Conservation (phyloP, 257 asterid genomes). For the Ocimum tenuiflorum region DNA sequence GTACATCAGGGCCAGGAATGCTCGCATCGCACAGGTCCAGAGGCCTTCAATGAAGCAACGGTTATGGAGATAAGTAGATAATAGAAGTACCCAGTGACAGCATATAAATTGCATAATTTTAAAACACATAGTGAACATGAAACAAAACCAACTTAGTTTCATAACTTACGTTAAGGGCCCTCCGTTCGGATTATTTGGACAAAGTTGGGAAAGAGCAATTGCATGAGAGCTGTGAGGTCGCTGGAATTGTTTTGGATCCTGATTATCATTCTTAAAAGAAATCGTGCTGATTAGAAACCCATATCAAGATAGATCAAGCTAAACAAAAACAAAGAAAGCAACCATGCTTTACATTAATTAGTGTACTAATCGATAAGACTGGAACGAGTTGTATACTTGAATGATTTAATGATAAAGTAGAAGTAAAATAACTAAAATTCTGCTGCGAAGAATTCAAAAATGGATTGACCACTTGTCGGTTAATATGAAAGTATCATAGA, state of each 20-base stretch:
- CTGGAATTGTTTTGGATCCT: constrained; percentile 81
- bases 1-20: constrained; percentile 47
- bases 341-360: background rate
- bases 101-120: constrained; percentile 14
- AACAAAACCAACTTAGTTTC: constrained; percentile 10
- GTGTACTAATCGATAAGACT: background rate
- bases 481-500: background rate
- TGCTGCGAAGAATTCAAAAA: background rate
- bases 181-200: constrained; percentile 72
- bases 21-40: constrained; percentile 70
- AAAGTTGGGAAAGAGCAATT: constrained; percentile 65
- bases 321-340: background rate
- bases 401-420: background rate
- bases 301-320: background rate
- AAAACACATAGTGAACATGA: background rate
- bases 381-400: background rate
- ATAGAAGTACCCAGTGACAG: background rate
- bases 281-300: constrained; percentile 13
- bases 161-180: constrained; percentile 73
- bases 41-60: constrained; percentile 55
- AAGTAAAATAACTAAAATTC: background rate
- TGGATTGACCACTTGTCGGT: background rate
- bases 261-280: constrained; percentile 37
- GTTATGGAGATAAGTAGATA: background rate
- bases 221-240: constrained; percentile 82